phyloP scores from a whole-genome alignment of 1,284 basidiomycete genomes.

The Melampsora americana region DNA sequence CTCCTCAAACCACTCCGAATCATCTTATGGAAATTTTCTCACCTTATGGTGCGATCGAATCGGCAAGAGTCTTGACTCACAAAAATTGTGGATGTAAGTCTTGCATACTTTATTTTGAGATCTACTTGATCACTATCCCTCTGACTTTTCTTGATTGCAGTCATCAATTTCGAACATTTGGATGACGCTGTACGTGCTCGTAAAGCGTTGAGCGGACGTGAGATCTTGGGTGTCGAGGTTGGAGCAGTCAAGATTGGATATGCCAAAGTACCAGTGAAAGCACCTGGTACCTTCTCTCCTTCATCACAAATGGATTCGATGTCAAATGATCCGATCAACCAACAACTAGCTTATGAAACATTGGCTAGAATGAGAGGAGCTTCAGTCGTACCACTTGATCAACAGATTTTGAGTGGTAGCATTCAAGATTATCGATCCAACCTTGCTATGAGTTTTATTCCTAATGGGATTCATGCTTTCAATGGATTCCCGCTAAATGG shows the following conservation, averaged over 20 bases:
- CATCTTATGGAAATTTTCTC: slow-evolving; percentile 85
- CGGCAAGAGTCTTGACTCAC: slow-evolving; percentile 87
- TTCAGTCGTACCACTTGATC: slow-evolving; percentile 77
- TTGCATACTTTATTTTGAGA: neutral
- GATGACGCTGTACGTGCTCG: slow-evolving; percentile 93
- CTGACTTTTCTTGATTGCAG: slow-evolving; percentile 8
- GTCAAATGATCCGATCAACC: slow-evolving; percentile 55
- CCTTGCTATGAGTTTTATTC: slow-evolving; percentile 81
- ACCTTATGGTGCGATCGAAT: slow-evolving; percentile 95
- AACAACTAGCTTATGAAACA: slow-evolving; percentile 61
- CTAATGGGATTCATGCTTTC: slow-evolving; percentile 69
- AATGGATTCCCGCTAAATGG: slow-evolving; percentile 35
- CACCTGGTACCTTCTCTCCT: slow-evolving; percentile 46
- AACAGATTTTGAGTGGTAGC: slow-evolving; percentile 81
- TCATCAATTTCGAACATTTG: slow-evolving; percentile 92
- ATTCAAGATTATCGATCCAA: slow-evolving; percentile 93
- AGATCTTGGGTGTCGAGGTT: slow-evolving; percentile 89
- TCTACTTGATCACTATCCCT: slow-evolving; percentile 21
- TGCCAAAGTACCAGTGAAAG: slow-evolving; percentile 85
- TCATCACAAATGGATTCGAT: slow-evolving; percentile 45
- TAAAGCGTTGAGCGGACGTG: slow-evolving; percentile 88
- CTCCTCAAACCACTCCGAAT: slow-evolving; percentile 83
- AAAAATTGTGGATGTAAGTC: slow-evolving; percentile 89
- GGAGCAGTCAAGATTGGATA: slow-evolving; percentile 94
- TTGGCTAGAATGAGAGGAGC: slow-evolving; percentile 79